Conservation (phyloP, 345 rosid genomes). For the Eucalyptus sp. region DNA sequence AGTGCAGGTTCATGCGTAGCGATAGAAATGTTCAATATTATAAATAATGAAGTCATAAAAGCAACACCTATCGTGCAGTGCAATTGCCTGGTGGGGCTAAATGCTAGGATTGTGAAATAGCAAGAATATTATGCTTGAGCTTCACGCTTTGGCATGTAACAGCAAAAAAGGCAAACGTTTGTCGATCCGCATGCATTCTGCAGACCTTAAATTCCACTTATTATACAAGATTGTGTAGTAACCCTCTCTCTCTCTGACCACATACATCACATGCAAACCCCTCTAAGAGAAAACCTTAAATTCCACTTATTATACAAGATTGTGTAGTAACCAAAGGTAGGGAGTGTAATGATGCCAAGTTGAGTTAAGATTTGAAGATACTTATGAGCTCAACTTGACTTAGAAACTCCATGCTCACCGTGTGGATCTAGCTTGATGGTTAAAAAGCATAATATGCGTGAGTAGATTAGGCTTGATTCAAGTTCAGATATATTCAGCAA, state of each 20-base stretch:
- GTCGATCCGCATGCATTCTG: not conserved
- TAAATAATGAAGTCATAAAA: not conserved
- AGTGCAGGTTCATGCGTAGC: not conserved
- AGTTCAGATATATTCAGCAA: not conserved
- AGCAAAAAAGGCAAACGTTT: not conserved
- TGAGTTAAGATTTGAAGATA: not conserved
- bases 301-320: not conserved
- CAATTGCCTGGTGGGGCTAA: not conserved
- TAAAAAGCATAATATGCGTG: not conserved
- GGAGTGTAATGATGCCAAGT: not conserved
- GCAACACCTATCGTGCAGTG: not conserved
- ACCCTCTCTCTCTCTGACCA: not conserved
- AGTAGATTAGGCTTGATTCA: not conserved
- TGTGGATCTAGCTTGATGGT: not conserved
- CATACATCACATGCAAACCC: not conserved
- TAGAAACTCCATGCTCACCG: not conserved
- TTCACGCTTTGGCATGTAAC: not conserved
- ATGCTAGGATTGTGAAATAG: not conserved
- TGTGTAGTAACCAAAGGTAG: not conserved
- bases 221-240: too few relatives aligned
- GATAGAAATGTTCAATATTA: not conserved
- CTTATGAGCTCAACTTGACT: not conserved
- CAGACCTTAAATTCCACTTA: too few relatives aligned
- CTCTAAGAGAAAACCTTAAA: not conserved
- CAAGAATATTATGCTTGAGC: not conserved